Percentiles rank a stretch among this genome's conserved stretches.
phyloP scores from a whole-genome alignment of 768 basidiomycete species.

The Clitopilus hobsonii region DNA sequence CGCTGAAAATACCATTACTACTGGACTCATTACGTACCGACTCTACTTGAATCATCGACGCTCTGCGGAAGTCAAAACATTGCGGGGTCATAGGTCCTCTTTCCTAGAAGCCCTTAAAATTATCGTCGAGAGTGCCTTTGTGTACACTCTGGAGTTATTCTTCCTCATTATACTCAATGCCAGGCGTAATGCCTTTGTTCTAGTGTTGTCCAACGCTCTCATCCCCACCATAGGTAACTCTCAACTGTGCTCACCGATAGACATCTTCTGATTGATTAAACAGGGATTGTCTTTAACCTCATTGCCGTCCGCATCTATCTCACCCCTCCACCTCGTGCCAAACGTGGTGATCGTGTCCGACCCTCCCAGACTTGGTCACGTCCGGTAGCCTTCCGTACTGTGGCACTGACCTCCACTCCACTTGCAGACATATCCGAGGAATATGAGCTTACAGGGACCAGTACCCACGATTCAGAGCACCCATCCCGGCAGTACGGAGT shows the following conservation, averaged over 20 bases:
- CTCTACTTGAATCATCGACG: too few relatives aligned
- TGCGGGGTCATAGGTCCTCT: slow-evolving; percentile 9
- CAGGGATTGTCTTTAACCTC: slow-evolving; percentile 26
- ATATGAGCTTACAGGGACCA: too few relatives aligned
- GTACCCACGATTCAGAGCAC: too few relatives aligned
- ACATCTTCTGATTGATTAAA: neutral
- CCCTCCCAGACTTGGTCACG: neutral
- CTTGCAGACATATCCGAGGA: too few relatives aligned
- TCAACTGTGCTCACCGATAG: neutral
- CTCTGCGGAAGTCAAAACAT: too few relatives aligned
- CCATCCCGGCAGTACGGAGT: too few relatives aligned
- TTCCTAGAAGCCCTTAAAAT: slow-evolving; percentile 20
- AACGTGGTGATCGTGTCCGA: neutral
- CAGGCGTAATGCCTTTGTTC: slow-evolving; percentile 17
- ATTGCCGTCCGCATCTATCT: slow-evolving; percentile 24
- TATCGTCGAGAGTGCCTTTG: slow-evolving; percentile 25
- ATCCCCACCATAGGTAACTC: slow-evolving; percentile 24
- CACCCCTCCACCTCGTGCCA: too few relatives aligned
- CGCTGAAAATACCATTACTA: slow-evolving; percentile 19
- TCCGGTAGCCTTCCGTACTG: neutral
- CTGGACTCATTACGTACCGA: slow-evolving; percentile 19
- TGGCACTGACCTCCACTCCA: too few relatives aligned
- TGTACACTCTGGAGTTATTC: slow-evolving; percentile 23
- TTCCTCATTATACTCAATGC: slow-evolving; percentile 22
- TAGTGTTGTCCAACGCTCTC: slow-evolving; percentile 19